Evolutionary conservation across 1,284 basidiomycete genomes (phyloP).

Genomic region (Irpex sp.): DNA sequence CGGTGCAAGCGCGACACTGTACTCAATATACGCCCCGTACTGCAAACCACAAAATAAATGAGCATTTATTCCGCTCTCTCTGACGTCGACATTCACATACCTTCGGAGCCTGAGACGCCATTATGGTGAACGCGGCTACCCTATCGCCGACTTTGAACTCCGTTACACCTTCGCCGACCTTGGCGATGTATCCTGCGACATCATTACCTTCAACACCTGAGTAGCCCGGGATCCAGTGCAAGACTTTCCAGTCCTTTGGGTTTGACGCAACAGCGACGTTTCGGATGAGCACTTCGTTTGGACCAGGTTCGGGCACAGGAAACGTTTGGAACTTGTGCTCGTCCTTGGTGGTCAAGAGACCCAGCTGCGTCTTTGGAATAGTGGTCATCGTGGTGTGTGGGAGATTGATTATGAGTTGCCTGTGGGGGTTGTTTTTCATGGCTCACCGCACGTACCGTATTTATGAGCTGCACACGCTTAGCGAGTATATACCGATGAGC

Average conservation of each 20-base stretch:
- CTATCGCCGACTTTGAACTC: background rate
- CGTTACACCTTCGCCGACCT: background rate
- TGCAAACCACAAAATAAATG: background rate
- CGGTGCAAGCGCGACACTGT: background rate
- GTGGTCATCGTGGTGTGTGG: no score
- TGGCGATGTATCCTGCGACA: background rate
- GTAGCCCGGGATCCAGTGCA: background rate
- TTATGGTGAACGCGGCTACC: background rate
- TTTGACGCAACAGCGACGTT: background rate
- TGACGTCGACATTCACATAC: background rate
- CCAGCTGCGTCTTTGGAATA: no score
- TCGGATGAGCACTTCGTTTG: background rate
- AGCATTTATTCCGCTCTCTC: background rate
- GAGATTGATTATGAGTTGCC: no score
- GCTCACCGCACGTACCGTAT: background rate
- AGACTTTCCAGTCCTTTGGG: background rate
- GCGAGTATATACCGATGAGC: no score
- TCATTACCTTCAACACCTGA: background rate
- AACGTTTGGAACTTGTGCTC: background rate
- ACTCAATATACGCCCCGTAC: background rate
- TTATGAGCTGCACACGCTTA: background rate
- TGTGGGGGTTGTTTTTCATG: background rate
- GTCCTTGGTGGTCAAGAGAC: background rate
- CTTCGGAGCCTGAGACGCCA: background rate
- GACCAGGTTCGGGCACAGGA: background rate